Percentiles rank a stretch among this genome's conserved stretches.
These are phyloP conservation scores for Corylus heterophylla DNA, from an alignment of 306 rosid genomes.

Conservation along the genomic window DNA sequence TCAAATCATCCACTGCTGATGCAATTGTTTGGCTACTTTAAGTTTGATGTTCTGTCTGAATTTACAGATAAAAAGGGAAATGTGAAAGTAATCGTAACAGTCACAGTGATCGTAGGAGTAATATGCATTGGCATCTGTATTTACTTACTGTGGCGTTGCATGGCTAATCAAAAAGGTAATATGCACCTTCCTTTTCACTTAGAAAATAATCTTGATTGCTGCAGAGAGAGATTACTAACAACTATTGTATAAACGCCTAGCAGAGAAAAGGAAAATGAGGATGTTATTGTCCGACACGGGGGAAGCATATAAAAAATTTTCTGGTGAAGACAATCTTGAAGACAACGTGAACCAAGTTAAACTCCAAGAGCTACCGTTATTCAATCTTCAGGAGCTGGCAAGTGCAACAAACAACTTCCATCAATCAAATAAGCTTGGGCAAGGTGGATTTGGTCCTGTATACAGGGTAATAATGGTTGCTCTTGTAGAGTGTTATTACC, in stretches of 20 bases:
- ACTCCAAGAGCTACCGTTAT: background rate
- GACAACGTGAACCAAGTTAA: background rate
- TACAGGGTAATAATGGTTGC: background rate
- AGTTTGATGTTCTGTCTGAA: background rate
- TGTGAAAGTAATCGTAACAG: background rate
- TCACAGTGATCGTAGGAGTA: background rate
- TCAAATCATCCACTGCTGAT: no score
- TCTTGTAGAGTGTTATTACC: no score
- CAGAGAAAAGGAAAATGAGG: background rate
- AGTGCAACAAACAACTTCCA: no score
- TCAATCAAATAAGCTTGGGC: no score
- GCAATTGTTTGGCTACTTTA: background rate
- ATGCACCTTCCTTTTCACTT: background rate
- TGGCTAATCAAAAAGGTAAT: background rate
- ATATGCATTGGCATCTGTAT: background rate
- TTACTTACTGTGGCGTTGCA: slow-evolving; percentile 9
- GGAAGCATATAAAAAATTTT: background rate
- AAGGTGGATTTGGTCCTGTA: no score
- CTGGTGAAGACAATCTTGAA: background rate
- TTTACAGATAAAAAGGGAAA: background rate
- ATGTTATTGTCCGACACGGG: background rate
- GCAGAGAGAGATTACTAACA: background rate
- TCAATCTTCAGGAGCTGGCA: no score
- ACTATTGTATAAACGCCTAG: background rate
- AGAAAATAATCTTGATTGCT: background rate